Conservation (phyloP, 352 stramenopile species). For the Phytophthora constricta region DNA sequence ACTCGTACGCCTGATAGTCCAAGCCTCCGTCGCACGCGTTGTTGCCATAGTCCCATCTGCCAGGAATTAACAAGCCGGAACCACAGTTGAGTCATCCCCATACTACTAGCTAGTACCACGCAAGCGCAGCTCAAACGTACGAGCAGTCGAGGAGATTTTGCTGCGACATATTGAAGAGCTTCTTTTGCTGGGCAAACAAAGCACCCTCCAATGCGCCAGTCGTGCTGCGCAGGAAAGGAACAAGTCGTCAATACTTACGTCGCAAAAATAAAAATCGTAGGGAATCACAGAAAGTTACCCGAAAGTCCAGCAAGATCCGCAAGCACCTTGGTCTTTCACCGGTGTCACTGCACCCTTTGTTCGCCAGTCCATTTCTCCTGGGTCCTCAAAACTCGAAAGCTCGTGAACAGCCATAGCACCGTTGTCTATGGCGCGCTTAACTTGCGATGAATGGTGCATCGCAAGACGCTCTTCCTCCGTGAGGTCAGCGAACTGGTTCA, state of each 20-base stretch:
- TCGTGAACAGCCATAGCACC: conserved; percentile 57
- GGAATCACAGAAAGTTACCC: conserved; percentile 40
- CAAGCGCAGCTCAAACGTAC: conserved; percentile 35
- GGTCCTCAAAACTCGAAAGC: conserved; percentile 42
- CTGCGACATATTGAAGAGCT: conserved; percentile 86
- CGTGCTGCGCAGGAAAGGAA: conserved; percentile 51
- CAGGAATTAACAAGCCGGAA: conserved; percentile 7
- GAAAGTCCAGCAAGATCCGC: conserved; percentile 94
- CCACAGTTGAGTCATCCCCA: not conserved
- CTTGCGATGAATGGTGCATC: conserved; percentile 47
- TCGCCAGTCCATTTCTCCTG: conserved; percentile 89
- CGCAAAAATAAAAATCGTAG: not conserved
- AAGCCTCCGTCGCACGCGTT: conserved; percentile 89
- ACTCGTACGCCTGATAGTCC: conserved; percentile 91
- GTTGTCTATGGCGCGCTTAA: conserved; percentile 72
- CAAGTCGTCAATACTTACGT: conserved; percentile 1
- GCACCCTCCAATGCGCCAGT: conserved; percentile 83
- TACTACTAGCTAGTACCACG: no score
- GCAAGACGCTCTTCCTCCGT: conserved; percentile 69
- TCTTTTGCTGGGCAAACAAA: conserved; percentile 73
- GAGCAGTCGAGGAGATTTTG: conserved; percentile 93
- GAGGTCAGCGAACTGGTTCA: conserved; percentile 89
- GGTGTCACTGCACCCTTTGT: conserved; percentile 86
- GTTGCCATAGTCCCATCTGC: conserved; percentile 91
- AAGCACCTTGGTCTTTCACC: conserved; percentile 92